These are phyloP conservation scores for Chytriomyces sp. DNA, from an alignment of 192 early-diverging fungal genomes.

Conservation along the genomic window DNA sequence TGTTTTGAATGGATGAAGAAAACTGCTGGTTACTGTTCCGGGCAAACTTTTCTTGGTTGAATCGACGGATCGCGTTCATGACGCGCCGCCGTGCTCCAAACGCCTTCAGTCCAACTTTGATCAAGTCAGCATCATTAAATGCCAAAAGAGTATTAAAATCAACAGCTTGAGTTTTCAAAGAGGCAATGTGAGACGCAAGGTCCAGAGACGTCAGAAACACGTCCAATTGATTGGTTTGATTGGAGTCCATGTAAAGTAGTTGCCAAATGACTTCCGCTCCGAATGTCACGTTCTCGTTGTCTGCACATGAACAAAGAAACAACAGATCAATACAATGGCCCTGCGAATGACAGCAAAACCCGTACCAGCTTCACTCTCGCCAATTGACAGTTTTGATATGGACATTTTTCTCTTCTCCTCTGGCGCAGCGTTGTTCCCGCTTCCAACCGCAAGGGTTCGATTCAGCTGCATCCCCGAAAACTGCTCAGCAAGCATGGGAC, in stretches of 20 bases:
- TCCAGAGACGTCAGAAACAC: slow-evolving; percentile 49
- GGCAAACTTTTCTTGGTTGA: slow-evolving; percentile 35
- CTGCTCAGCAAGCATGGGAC: slow-evolving; percentile 4
- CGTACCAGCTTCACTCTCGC: slow-evolving; percentile 20
- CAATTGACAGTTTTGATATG: slow-evolving; percentile 19
- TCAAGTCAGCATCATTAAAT: slow-evolving; percentile 53
- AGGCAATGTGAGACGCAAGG: slow-evolving; percentile 41
- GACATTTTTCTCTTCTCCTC: neutral
- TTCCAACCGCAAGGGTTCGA: slow-evolving; percentile 8
- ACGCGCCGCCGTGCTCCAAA: slow-evolving; percentile 60
- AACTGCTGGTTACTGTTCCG: slow-evolving; percentile 29
- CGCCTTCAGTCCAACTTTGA: slow-evolving; percentile 55
- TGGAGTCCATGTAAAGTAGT: slow-evolving; percentile 16
- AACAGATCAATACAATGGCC: neutral
- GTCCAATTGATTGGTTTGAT: slow-evolving; percentile 33
- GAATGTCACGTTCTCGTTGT: slow-evolving; percentile 20
- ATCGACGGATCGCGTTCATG: slow-evolving; percentile 48
- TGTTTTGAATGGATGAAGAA: neutral
- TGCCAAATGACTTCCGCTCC: neutral
- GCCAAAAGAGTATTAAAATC: slow-evolving; percentile 55
- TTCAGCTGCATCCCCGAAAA: slow-evolving; percentile 6
- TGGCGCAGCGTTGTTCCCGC: neutral
- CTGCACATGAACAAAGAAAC: neutral
- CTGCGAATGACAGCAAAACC: neutral
- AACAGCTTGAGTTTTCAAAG: slow-evolving; percentile 58